These are phyloP conservation scores for Canariomyces notabilis DNA, from an alignment of 2,329 filamentous ascomycete genomes.

Conservation along the genomic window DNA sequence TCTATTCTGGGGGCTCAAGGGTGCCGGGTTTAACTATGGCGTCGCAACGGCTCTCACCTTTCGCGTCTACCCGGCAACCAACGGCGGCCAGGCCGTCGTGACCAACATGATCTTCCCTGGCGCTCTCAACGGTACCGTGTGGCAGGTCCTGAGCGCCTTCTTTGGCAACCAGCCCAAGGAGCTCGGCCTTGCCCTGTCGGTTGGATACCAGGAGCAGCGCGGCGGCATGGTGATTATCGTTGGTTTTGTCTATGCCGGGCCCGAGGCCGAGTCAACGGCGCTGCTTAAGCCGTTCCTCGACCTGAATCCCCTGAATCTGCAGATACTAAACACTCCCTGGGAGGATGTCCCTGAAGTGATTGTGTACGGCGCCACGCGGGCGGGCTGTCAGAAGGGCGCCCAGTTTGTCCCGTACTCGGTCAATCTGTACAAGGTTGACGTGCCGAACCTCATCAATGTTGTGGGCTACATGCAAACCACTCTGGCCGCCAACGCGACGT, in stretches of 20 bases:
- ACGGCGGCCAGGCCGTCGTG: conserved; percentile 10
- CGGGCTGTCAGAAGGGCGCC: conserved; percentile 44
- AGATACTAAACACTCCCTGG: background rate
- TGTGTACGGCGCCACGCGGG: conserved; percentile 37
- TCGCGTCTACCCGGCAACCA: conserved; percentile 39
- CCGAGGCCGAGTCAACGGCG: background rate
- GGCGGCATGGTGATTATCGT: conserved; percentile 27
- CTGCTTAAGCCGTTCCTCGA: background rate
- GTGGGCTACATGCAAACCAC: background rate
- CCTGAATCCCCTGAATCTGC: background rate
- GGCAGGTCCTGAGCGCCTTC: conserved; percentile 1
- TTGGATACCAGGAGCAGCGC: background rate
- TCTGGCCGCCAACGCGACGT: background rate
- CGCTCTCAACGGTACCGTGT: background rate
- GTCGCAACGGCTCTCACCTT: conserved; percentile 32
- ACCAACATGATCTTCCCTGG: conserved; percentile 10
- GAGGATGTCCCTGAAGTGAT: background rate
- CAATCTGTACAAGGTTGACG: background rate
- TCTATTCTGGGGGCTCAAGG: conserved; percentile 9
- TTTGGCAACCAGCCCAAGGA: conserved; percentile 1
- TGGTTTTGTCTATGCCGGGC: background rate
- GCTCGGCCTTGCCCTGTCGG: conserved; percentile 10
- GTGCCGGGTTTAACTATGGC: conserved; percentile 10
- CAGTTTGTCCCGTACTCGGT: conserved; percentile 16
- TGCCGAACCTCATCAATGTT: background rate